Percentiles rank a stretch among this genome's conserved stretches.
Conservation (phyloP, 495 filamentous ascomycete genomes). For the Tuber aestivum region DNA sequence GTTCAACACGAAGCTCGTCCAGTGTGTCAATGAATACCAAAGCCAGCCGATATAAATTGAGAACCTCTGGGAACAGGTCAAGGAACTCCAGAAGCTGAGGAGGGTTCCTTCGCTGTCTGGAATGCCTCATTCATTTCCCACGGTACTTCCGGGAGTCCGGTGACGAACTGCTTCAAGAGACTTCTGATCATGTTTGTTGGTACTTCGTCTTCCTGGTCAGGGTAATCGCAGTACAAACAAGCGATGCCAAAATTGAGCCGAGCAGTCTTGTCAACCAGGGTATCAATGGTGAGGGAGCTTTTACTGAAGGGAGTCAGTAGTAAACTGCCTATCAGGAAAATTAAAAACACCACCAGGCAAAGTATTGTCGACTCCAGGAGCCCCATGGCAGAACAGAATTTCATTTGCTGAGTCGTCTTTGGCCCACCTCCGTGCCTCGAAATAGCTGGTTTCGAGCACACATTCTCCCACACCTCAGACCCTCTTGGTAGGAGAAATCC, state of each 20-base stretch:
- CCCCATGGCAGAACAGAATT: not conserved
- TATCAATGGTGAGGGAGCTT: not conserved
- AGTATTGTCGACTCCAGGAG: not conserved
- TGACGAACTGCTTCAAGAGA: not conserved
- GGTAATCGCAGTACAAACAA: not conserved
- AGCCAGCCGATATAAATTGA: not conserved
- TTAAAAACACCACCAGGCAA: not conserved
- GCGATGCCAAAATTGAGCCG: not conserved
- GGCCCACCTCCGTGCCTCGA: not conserved
- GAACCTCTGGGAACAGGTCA: not conserved
- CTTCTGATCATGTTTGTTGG: not conserved
- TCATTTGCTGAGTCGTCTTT: not conserved
- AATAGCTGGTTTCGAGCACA: not conserved
- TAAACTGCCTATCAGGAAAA: not conserved
- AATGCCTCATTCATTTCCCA: not conserved
- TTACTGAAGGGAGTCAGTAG: not conserved
- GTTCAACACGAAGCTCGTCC: conserved; percentile 14
- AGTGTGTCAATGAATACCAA: conserved; percentile 18
- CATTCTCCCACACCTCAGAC: not conserved
- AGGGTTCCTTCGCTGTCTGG: not conserved
- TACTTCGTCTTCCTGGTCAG: not conserved
- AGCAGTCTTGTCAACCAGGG: not conserved
- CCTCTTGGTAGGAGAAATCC: not conserved
- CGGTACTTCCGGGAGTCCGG: too few relatives aligned
- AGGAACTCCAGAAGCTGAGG: not conserved